Evolutionary conservation across 768 basidiomycete species (phyloP).

Genomic region (Tylopilus intermedius): DNA sequence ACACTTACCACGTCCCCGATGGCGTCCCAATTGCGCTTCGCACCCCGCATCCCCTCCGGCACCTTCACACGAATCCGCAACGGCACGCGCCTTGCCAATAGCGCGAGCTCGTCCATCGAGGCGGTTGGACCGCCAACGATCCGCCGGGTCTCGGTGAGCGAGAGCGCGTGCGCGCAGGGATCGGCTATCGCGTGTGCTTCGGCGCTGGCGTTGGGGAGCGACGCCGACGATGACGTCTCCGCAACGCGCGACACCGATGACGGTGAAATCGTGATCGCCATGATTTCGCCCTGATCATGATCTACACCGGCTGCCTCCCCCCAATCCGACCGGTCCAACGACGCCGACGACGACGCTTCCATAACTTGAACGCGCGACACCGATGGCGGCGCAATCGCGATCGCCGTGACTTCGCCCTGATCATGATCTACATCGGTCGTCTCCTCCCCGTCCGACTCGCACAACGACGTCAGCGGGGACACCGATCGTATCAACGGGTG

Average conservation of each 20-base stretch:
- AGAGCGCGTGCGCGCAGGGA: too few species aligned
- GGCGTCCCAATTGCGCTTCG: conserved; percentile 17
- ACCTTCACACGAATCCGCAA: conserved; percentile 8
- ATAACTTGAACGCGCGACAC: too few species aligned
- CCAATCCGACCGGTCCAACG: background rate
- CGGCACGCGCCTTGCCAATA: conserved; percentile 15
- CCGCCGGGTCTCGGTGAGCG: background rate
- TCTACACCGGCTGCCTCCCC: background rate
- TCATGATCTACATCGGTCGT: background rate
- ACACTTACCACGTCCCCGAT: background rate
- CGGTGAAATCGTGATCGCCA: too few species aligned
- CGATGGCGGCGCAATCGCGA: too few species aligned
- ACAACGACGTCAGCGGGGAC: conserved; percentile 11
- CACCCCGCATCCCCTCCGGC: conserved; percentile 1
- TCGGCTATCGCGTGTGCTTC: too few species aligned
- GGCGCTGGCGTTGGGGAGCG: too few species aligned
- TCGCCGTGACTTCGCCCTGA: too few species aligned
- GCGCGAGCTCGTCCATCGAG: conserved; percentile 12
- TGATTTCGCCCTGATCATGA: too few species aligned
- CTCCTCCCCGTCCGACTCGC: background rate
- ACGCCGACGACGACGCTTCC: too few species aligned
- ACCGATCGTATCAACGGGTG: too few species aligned
- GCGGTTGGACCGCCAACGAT: conserved; percentile 17
- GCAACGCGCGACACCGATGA: too few species aligned
- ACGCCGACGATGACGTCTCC: too few species aligned